A percentile compares a stretch with the other conserved stretches of the same genome.
phyloP scores from a whole-genome alignment of 192 early-diverging fungal genomes.

The Coemansia sp. region DNA sequence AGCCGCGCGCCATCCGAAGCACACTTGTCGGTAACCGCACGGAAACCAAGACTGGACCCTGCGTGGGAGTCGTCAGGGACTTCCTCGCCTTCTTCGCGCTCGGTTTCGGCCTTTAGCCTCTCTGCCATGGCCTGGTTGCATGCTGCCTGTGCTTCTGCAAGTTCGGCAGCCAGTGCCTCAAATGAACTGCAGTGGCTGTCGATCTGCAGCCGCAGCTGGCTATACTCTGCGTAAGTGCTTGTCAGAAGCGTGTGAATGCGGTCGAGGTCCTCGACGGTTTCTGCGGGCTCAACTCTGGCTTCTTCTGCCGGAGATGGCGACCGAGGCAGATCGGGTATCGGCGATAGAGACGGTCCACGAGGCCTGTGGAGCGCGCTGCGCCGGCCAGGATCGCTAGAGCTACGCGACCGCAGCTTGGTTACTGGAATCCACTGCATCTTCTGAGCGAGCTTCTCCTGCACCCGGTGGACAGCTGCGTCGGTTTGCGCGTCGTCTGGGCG shows the following conservation, averaged over 20 bases:
- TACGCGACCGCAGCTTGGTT: conserved; percentile 3
- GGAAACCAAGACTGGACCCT: conserved; percentile 18
- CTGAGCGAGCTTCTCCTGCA: conserved; percentile 38
- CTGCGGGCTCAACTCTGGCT: conserved; percentile 4
- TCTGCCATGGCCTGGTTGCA: background rate
- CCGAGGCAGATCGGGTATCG: conserved; percentile 6
- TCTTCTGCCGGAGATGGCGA: conserved; percentile 16
- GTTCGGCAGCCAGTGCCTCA: conserved; percentile 25
- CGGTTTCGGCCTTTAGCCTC: conserved; percentile 13
- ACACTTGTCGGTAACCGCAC: conserved; percentile 18
- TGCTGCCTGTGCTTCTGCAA: conserved; percentile 10
- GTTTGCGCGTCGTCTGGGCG: conserved; percentile 13
- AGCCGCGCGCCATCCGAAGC: conserved; percentile 25
- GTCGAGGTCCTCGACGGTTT: conserved; percentile 35
- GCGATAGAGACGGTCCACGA: conserved; percentile 37
- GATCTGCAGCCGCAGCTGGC: conserved; percentile 37
- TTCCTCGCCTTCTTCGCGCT: conserved; percentile 51
- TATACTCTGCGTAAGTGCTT: conserved; percentile 31
- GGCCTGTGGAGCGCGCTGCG: conserved; percentile 2
- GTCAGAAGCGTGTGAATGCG: conserved; percentile 18
- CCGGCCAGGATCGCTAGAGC: conserved; percentile 1
- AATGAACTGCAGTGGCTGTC: conserved; percentile 23
- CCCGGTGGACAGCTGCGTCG: conserved; percentile 34
- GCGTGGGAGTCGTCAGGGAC: conserved; percentile 13
- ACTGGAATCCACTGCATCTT: conserved; percentile 12